phyloP scores from a whole-genome alignment of 1,284 basidiomycete species.

The Cutaneotrichosporon mucoides region DNA sequence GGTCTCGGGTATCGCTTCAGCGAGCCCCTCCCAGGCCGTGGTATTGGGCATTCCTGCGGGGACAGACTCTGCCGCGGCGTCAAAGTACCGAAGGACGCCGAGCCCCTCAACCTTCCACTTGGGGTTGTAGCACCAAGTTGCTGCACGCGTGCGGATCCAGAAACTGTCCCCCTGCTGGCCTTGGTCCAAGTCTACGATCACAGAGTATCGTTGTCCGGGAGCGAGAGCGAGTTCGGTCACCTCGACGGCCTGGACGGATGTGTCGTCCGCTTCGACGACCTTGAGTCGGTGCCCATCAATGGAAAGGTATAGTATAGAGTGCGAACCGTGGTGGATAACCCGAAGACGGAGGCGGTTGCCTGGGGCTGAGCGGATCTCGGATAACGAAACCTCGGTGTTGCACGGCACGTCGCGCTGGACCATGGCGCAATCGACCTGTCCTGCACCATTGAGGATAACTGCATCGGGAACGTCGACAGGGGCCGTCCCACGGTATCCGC shows the following conservation, averaged over 20 bases:
- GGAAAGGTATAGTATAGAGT: slow-evolving; percentile 20
- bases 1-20: neutral
- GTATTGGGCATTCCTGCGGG: slow-evolving; percentile 15
- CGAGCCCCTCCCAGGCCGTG: slow-evolving; percentile 21
- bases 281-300: slow-evolving; percentile 32
- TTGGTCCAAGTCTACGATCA: slow-evolving; percentile 34
- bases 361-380: neutral
- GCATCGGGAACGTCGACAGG: slow-evolving; percentile 23
- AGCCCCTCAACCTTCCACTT: neutral
- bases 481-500: slow-evolving; percentile 3
- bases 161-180: slow-evolving; percentile 30
- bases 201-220: slow-evolving; percentile 38
- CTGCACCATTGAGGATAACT: slow-evolving; percentile 32
- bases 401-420: slow-evolving; percentile 7
- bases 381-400: slow-evolving; percentile 2
- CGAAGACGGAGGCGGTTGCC: slow-evolving; percentile 19
- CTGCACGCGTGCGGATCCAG: slow-evolving; percentile 37
- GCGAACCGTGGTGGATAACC: slow-evolving; percentile 24
- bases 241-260: slow-evolving; percentile 22
- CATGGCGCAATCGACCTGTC: slow-evolving; percentile 8
- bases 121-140: slow-evolving; percentile 8
- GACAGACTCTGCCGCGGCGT: neutral
- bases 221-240: slow-evolving; percentile 25
- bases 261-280: slow-evolving; percentile 34
- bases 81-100: slow-evolving; percentile 16